phyloP scores from a whole-genome alignment of 352 stramenopile genomes.

The Elongisporangium anandrum region DNA sequence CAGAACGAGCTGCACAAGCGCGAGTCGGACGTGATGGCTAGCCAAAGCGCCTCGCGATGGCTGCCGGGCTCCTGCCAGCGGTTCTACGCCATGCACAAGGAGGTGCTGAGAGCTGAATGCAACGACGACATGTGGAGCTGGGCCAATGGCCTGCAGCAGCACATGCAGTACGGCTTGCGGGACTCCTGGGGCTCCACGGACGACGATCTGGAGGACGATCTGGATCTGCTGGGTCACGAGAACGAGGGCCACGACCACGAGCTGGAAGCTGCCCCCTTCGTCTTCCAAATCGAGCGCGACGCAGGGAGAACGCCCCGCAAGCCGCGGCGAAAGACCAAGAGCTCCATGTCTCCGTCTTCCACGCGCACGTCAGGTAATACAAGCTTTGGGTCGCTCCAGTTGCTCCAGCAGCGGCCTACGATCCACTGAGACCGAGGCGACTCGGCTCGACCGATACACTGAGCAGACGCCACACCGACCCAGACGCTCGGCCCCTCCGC shows the following conservation, averaged over 20 bases:
- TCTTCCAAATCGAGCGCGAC: not conserved
- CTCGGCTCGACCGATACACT: too few relatives aligned
- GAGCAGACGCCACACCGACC: too few relatives aligned
- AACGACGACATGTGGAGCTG: not conserved
- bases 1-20: conserved; percentile 44
- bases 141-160: not conserved
- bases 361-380: not conserved
- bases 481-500: too few relatives aligned
- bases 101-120: not conserved
- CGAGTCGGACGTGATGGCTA: conserved; percentile 33
- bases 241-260: not conserved
- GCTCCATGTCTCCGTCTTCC: not conserved
- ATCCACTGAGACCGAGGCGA: not conserved
- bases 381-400: not conserved
- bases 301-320: not conserved
- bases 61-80: conserved; percentile 34
- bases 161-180: not conserved
- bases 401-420: not conserved
- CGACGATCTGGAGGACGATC: not conserved
- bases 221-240: not conserved
- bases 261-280: not conserved
- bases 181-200: not conserved
- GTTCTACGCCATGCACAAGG: conserved; percentile 16
- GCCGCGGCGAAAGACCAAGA: not conserved
- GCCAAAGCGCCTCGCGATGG: conserved; percentile 10